Conservation (phyloP, 169 alveolate genomes). For the Plasmodium vivax region DNA sequence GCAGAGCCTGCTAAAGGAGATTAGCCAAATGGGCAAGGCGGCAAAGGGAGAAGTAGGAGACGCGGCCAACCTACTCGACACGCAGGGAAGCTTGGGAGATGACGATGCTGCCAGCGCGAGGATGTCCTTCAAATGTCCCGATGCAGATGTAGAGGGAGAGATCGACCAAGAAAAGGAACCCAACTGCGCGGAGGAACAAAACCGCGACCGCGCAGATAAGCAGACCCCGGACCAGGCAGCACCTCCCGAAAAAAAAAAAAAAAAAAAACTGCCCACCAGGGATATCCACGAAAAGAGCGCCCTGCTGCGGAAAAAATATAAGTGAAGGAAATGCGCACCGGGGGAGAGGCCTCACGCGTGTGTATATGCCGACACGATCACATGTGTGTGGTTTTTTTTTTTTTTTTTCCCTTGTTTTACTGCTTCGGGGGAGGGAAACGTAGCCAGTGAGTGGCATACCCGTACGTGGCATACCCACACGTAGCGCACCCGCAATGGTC, state of each 20-base stretch:
- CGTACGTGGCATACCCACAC: neutral
- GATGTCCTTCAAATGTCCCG: neutral
- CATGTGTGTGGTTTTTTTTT: neutral
- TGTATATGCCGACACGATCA: neutral
- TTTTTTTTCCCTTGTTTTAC: neutral
- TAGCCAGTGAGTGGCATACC: neutral
- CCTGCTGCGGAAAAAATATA: slow-evolving; percentile 21
- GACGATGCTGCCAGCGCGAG: neutral
- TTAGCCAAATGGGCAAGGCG: neutral
- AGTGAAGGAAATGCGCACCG: neutral
- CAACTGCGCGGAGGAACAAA: neutral
- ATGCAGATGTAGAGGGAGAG: neutral
- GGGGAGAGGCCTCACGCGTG: neutral
- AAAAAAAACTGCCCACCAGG: neutral
- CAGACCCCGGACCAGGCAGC: neutral
- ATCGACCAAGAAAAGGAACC: neutral
- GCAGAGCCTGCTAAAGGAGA: slow-evolving; percentile 34
- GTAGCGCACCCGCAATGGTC: neutral
- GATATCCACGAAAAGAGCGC: slow-evolving; percentile 36
- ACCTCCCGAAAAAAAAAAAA: neutral
- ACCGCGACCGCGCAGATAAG: neutral
- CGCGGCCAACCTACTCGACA: neutral
- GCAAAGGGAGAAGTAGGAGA: neutral
- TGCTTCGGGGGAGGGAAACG: neutral
- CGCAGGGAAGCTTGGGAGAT: neutral